phyloP scores from a whole-genome alignment of 2,329 filamentous ascomycete species.

The Trichophyton mentagrophytes region DNA sequence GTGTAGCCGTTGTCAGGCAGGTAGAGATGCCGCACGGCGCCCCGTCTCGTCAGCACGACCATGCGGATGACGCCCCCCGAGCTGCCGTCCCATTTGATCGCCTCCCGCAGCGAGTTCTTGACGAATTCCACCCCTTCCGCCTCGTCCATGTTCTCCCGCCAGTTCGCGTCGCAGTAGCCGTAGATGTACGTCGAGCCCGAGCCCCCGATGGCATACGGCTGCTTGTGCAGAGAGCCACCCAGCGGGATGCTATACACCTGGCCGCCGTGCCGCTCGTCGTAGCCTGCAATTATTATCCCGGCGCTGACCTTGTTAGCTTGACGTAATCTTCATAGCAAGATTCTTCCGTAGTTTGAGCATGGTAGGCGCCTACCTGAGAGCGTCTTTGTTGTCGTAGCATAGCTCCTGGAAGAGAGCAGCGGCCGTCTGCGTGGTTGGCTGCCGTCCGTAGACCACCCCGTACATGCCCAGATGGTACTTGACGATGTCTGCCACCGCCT shows the following conservation, averaged over 20 bases:
- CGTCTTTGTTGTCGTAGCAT: constrained; percentile 96
- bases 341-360: not conserved
- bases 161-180: constrained; percentile 94
- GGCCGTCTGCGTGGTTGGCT: constrained; percentile 86
- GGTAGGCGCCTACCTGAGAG: constrained; percentile 53
- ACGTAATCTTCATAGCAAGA: too few species aligned
- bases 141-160: constrained; percentile 90
- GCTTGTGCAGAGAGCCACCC: constrained; percentile 94
- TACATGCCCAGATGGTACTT: constrained; percentile 93
- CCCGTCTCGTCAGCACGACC: constrained; percentile 84
- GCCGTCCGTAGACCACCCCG: constrained; percentile 75
- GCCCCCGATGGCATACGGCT: constrained; percentile 86
- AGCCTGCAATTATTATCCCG: constrained; percentile 96
- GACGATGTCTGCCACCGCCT: constrained; percentile 95
- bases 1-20: constrained; percentile 83
- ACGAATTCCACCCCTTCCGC: constrained; percentile 83
- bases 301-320: constrained; percentile 44
- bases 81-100: constrained; percentile 99
- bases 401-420: constrained; percentile 95
- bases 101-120: constrained; percentile 78
- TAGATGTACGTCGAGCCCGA: constrained; percentile 99
- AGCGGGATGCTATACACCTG: constrained; percentile 97
- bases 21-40: constrained; percentile 87
- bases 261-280: constrained; percentile 86
- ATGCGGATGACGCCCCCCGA: constrained; percentile 96